phyloP scores from a whole-genome alignment of 1,284 basidiomycete species.

The Stereum hirsutum region DNA sequence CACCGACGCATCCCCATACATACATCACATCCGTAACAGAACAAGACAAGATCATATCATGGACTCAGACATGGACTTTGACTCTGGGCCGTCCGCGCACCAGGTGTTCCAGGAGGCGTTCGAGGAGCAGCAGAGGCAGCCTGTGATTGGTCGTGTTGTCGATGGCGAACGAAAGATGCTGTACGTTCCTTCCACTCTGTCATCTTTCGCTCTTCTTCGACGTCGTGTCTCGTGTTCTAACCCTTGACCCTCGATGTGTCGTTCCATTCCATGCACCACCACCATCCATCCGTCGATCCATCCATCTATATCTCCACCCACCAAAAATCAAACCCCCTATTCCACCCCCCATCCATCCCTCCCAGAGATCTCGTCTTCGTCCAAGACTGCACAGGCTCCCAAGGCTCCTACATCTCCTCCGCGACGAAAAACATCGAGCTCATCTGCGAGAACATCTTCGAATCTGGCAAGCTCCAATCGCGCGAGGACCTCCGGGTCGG shows the following conservation, averaged over 20 bases:
- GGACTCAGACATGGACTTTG: constrained; percentile 74
- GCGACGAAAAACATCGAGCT: constrained; percentile 98
- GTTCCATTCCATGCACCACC: too few relatives aligned
- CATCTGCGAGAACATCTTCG: constrained; percentile 94
- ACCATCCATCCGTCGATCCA: too few relatives aligned
- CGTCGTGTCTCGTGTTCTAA: too few relatives aligned
- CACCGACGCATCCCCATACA: too few relatives aligned
- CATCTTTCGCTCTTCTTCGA: background rate
- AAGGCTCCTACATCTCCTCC: constrained; percentile 77
- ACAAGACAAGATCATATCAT: too few relatives aligned
- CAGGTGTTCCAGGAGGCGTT: constrained; percentile 24
- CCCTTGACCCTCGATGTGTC: too few relatives aligned
- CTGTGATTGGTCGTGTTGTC: constrained; percentile 3
- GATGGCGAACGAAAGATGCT: constrained; percentile 57
- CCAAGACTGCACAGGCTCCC: constrained; percentile 88
- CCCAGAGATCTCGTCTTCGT: constrained; percentile 85
- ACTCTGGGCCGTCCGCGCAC: constrained; percentile 25
- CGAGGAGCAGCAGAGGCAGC: constrained; percentile 16
- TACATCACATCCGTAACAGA: too few relatives aligned
- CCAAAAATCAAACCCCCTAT: too few relatives aligned
- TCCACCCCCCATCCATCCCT: too few relatives aligned
- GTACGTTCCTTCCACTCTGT: constrained; percentile 33
- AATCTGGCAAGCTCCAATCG: constrained; percentile 83
- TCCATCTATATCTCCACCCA: too few relatives aligned
- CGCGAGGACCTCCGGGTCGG: constrained; percentile 87